Evolutionary conservation across 2,329 filamentous ascomycete species (phyloP).

Genomic region (Diaporthe helianthi): DNA sequence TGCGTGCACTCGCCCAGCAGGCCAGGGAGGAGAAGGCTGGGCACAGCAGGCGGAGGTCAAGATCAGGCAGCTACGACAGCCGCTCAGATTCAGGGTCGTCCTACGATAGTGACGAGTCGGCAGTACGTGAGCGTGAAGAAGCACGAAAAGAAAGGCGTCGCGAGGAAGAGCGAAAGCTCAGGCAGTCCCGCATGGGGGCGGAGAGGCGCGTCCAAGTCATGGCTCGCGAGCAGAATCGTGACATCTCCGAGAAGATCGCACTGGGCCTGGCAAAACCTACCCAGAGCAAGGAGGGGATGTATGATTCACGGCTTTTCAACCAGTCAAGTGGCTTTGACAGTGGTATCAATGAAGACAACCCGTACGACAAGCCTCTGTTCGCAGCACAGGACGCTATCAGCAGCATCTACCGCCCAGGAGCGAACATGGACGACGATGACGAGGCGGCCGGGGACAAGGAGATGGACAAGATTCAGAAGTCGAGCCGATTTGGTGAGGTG

Average conservation of each 20-base stretch:
- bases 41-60: conserved; percentile 51
- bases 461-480: conserved; percentile 87
- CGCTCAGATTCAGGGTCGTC: conserved; percentile 55
- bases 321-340: conserved; percentile 88
- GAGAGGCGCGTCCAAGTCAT: conserved; percentile 92
- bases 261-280: conserved; percentile 94
- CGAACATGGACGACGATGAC: conserved; percentile 76
- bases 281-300: conserved; percentile 91
- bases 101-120: conserved; percentile 68
- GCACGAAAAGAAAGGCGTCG: conserved; percentile 78
- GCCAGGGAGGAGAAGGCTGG: conserved; percentile 81
- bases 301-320: conserved; percentile 94
- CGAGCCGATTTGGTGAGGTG: conserved; percentile 82
- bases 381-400: conserved; percentile 93
- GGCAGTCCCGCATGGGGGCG: conserved; percentile 94
- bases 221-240: conserved; percentile 92
- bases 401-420: conserved; percentile 87
- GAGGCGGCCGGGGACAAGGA: conserved; percentile 82
- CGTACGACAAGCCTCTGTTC: conserved; percentile 96
- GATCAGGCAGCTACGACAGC: conserved; percentile 58
- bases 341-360: conserved; percentile 97
- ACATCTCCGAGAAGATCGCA: conserved; percentile 96
- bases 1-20: conserved; percentile 87
- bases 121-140: conserved; percentile 76
- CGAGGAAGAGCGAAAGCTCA: conserved; percentile 87